Percentiles rank a stretch among this genome's conserved stretches.
Evolutionary conservation across 495 filamentous ascomycete species (phyloP).

Genomic region (Cercophora samala): DNA sequence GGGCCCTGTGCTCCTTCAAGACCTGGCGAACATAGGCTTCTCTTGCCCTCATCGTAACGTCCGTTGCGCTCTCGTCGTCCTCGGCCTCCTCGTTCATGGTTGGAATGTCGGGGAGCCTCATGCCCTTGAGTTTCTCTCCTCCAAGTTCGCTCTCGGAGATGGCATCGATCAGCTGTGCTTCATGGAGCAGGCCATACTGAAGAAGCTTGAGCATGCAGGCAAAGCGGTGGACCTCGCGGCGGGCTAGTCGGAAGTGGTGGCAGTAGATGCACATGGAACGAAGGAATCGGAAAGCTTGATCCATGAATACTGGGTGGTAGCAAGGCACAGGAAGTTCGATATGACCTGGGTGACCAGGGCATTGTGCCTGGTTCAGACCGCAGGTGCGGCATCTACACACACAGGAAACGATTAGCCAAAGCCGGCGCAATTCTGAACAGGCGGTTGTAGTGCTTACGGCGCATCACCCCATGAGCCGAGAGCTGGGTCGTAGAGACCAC

Average conservation of each 20-base stretch:
- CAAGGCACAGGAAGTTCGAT: constrained; percentile 90
- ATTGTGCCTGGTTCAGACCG: constrained; percentile 69
- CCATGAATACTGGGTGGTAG: constrained; percentile 92
- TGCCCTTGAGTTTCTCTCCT: constrained; percentile 22
- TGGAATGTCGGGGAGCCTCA: constrained; percentile 29
- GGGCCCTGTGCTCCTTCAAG: constrained; percentile 53
- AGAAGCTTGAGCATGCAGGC: constrained; percentile 83
- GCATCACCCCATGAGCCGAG: constrained; percentile 86
- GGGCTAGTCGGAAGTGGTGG: constrained; percentile 71
- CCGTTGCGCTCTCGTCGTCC: constrained; percentile 29
- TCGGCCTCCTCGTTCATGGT: constrained; percentile 25
- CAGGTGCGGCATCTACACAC: constrained; percentile 79
- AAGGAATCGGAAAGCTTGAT: constrained; percentile 79
- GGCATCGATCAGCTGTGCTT: constrained; percentile 63
- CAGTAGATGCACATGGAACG: constrained; percentile 88
- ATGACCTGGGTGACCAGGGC: constrained; percentile 91
- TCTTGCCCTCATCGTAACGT: constrained; percentile 59
- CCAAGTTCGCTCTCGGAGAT: constrained; percentile 50
- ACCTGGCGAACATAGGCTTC: constrained; percentile 65
- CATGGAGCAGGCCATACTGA: constrained; percentile 75
- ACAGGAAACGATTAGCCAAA: constrained; percentile 22
- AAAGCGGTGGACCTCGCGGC: constrained; percentile 68
- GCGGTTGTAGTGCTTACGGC: constrained; percentile 54
- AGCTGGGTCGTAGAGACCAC: constrained; percentile 89
- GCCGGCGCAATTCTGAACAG: not conserved